Evolutionary conservation across 2,329 filamentous ascomycete genomes (phyloP).

Genomic region (Diaporthe ilicicola): DNA sequence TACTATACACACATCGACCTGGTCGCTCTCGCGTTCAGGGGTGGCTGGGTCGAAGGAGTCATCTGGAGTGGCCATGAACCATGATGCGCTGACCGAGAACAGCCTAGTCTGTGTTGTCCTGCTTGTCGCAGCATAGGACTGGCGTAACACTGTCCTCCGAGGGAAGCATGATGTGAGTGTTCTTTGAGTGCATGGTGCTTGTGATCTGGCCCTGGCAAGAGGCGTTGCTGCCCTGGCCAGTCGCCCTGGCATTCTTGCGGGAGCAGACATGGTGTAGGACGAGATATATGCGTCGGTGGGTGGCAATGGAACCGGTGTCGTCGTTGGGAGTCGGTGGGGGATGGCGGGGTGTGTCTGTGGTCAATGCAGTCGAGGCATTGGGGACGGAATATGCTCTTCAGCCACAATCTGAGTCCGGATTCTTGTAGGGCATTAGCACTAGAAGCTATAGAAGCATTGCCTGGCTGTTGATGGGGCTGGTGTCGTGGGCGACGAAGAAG

Average conservation of each 20-base stretch:
- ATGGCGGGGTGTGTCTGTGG: neutral
- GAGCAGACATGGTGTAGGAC: constrained; percentile 38
- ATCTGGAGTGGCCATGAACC: constrained; percentile 47
- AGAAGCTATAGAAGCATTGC: neutral
- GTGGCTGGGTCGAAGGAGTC: constrained; percentile 71
- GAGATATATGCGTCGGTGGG: neutral
- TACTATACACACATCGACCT: constrained; percentile 97
- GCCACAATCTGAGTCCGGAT: neutral
- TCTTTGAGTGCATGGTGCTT: neutral
- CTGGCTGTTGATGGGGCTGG: neutral
- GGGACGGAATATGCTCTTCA: constrained; percentile 1
- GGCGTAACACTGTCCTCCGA: constrained; percentile 18
- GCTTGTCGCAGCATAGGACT: constrained; percentile 22
- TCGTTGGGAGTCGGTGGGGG: neutral
- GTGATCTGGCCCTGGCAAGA: constrained; percentile 18
- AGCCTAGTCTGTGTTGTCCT: constrained; percentile 32
- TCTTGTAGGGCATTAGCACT: constrained; percentile 1
- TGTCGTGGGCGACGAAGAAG: neutral
- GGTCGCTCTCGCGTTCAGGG: constrained; percentile 87
- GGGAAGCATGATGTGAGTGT: constrained; percentile 23
- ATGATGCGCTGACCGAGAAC: constrained; percentile 39
- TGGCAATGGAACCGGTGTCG: neutral
- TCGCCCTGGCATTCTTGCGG: constrained; percentile 39
- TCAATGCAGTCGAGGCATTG: constrained; percentile 24
- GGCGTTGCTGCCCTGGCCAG: constrained; percentile 37